These are phyloP conservation scores for Plasmodium knowlesi DNA, from an alignment of 169 alveolate genomes.

Conservation along the genomic window DNA sequence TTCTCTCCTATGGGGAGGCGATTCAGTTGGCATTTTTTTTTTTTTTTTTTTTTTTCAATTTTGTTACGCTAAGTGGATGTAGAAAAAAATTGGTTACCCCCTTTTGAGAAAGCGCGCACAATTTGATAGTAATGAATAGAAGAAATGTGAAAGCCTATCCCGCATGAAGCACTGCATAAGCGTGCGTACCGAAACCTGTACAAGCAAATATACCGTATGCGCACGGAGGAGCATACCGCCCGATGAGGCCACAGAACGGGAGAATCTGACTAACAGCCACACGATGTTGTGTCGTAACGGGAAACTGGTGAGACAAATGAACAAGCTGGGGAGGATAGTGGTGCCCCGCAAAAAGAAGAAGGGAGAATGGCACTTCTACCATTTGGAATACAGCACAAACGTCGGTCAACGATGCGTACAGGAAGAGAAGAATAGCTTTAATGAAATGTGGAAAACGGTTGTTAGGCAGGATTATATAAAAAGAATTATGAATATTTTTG, in stretches of 20 bases:
- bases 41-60: neutral
- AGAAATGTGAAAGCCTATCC: neutral
- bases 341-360: neutral
- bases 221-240: neutral
- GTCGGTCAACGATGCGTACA: neutral
- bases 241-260: neutral
- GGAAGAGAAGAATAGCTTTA: neutral
- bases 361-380: neutral
- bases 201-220: neutral
- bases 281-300: neutral
- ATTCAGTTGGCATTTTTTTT: neutral
- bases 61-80: neutral
- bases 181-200: neutral
- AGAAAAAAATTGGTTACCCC: neutral
- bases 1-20: neutral
- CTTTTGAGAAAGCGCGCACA: neutral
- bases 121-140: neutral
- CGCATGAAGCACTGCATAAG: neutral
- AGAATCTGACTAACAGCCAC: neutral
- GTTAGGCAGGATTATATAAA: conserved; percentile 34
- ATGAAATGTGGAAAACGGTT: conserved; percentile 23
- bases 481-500: conserved; percentile 30
- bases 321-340: neutral
- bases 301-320: neutral
- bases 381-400: conserved; percentile 4